Base-by-base conservation (phyloP, 169 alveolate genomes). In the Plasmodium billcollinsi region DNA sequence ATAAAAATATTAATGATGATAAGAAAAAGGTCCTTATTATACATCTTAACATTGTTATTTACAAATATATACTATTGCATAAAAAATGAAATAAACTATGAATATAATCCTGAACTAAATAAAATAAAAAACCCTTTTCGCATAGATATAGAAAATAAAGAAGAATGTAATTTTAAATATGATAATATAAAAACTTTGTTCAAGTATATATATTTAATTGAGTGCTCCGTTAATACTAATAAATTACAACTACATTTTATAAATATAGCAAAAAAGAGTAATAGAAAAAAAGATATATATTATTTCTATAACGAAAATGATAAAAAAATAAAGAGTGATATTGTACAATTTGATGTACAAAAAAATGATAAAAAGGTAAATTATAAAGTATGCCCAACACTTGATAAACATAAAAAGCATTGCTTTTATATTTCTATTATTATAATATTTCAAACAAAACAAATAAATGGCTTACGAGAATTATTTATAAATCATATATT, bases 131-230 rank as follows among this genome's bases (percentile, higher is more conserved):
- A 5, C 43, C 26, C 88, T 0, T 61, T 45, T 67, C 15, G 2
- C 29, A 61, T 78, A 66, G 63, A 78, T 12, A 33, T 78, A 56
- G 59, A 78, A 67, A 78, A 66, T 52, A 65, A 18, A 70, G 69
- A 78, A 14, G 78, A 78, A 14, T 78, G 78, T 43, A 6, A 75
- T 26, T 59, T 78, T 45, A 65, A 50, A 66, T 78, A 78, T 78
- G 67, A 66, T 49, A 66, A 26, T 3, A 3, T 63, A 62, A 63
- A 52, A 58, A 43, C 71, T 21, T 39, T 15, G 21, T 66, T 78
- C 61, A 63, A 76, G 43, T 58, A 66, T 20, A 45, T 66, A 4
- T 78, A 78, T 39, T 47, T 78, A 49, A 59, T 78, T 65, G 71
- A 39, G 6, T 78, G 89, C 67, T 11, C n/a, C 39, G 12, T 47